Percentiles rank a stretch among this genome's conserved stretches.
Evolutionary conservation across 1,139 yeast species (phyloP).

Genomic region (Saccharomyces hybrid): DNA sequence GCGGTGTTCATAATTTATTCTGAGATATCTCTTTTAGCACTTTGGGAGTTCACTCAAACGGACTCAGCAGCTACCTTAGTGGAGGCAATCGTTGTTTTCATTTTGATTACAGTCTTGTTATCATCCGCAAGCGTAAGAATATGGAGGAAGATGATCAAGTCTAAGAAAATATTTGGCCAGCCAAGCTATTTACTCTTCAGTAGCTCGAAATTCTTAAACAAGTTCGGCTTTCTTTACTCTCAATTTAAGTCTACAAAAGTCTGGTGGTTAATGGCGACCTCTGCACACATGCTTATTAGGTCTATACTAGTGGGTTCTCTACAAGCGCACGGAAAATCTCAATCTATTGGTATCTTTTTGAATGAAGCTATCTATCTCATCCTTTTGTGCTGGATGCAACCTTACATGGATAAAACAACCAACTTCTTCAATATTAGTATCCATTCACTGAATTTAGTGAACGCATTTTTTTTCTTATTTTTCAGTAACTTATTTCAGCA

Average conservation of each 20-base stretch:
- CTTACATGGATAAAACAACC: constrained; percentile 91
- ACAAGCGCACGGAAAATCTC: constrained; percentile 72
- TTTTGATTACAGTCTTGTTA: constrained; percentile 50
- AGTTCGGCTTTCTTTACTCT: constrained; percentile 87
- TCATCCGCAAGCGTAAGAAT: constrained; percentile 71
- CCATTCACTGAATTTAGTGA: constrained; percentile 68
- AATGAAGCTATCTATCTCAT: constrained; percentile 66
- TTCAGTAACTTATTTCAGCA: constrained; percentile 79
- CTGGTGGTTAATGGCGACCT: constrained; percentile 64
- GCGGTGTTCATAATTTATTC: constrained; percentile 77
- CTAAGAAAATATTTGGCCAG: constrained; percentile 66
- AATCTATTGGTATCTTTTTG: constrained; percentile 69
- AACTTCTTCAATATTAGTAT: constrained; percentile 85
- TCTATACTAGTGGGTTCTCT: constrained; percentile 81
- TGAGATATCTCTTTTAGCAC: constrained; percentile 71
- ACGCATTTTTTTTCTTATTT: constrained; percentile 79
- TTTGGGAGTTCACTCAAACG: constrained; percentile 80
- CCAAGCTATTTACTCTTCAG: constrained; percentile 91
- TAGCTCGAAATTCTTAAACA: constrained; percentile 68
- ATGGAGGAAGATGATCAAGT: constrained; percentile 59
- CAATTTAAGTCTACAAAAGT: constrained; percentile 84
- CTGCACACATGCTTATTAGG: constrained; percentile 61
- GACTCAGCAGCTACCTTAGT: constrained; percentile 82
- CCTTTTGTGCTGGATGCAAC: constrained; percentile 61
- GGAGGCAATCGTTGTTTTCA: constrained; percentile 62